phyloP scores from a whole-genome alignment of 2,329 filamentous ascomycete species.

The Zymoseptoria crescenta region DNA sequence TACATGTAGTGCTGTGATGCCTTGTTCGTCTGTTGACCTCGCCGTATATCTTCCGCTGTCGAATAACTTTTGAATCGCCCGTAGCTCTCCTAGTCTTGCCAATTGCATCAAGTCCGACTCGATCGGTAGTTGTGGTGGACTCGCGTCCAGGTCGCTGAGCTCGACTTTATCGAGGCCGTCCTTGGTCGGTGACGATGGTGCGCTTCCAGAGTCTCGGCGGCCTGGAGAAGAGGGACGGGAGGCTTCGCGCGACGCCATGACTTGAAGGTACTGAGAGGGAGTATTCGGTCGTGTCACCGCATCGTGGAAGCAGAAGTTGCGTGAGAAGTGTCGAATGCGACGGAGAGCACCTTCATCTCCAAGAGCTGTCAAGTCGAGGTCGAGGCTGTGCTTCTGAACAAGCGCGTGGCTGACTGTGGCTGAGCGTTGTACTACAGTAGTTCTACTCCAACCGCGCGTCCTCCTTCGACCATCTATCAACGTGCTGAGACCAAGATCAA shows the following conservation, averaged over 20 bases:
- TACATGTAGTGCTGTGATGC: slow-evolving; percentile 93
- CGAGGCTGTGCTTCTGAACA: background rate
- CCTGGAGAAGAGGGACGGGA: background rate
- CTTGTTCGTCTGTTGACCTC: slow-evolving; percentile 78
- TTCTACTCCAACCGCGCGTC: background rate
- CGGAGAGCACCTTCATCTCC: background rate
- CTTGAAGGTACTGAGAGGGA: background rate
- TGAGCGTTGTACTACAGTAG: background rate
- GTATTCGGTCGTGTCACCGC: background rate
- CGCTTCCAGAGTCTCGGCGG: slow-evolving; percentile 16
- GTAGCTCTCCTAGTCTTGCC: slow-evolving; percentile 77
- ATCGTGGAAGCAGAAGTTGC: background rate
- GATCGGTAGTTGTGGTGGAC: slow-evolving; percentile 37
- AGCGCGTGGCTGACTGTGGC: background rate
- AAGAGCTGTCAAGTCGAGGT: background rate
- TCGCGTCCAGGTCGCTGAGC: slow-evolving; percentile 29
- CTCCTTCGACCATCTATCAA: background rate
- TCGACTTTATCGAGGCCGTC: slow-evolving; percentile 31
- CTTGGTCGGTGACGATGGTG: slow-evolving; percentile 18
- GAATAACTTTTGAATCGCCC: slow-evolving; percentile 81
- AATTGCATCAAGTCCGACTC: slow-evolving; percentile 93
- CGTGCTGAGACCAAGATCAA: too few relatives aligned
- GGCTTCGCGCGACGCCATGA: background rate
- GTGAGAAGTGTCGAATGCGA: background rate
- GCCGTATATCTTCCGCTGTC: slow-evolving; percentile 74